These are phyloP conservation scores for Cytospora leucostoma DNA, from an alignment of 2,329 filamentous ascomycete species.

Conservation along the genomic window DNA sequence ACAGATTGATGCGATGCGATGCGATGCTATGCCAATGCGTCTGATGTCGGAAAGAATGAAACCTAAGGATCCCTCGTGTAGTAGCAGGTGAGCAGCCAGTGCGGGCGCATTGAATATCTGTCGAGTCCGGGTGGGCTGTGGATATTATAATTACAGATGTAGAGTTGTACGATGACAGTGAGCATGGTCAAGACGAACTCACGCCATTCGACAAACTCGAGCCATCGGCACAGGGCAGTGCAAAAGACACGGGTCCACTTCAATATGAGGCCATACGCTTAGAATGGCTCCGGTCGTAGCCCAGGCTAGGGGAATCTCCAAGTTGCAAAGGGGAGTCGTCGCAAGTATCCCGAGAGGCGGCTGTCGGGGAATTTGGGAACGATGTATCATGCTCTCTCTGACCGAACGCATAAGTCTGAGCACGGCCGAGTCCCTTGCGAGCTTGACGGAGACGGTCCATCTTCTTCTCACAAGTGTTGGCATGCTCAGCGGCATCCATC, in stretches of 20 bases:
- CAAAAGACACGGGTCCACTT: conserved; percentile 29
- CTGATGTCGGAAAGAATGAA: conserved; percentile 33
- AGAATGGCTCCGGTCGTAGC: conserved; percentile 53
- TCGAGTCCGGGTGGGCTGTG: conserved; percentile 22
- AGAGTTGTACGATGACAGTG: conserved; percentile 17
- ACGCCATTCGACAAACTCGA: neutral
- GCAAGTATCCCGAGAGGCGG: conserved; percentile 46
- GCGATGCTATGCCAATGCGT: conserved; percentile 36
- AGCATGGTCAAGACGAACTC: conserved; percentile 10
- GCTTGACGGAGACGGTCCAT: conserved; percentile 88
- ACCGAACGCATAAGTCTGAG: conserved; percentile 94
- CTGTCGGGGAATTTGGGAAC: conserved; percentile 62
- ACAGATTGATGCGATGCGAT: conserved; percentile 31
- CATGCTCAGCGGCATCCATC: conserved; percentile 92
- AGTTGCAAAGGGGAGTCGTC: conserved; percentile 48
- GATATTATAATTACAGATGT: conserved; percentile 27
- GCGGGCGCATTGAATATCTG: conserved; percentile 15
- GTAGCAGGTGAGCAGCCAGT: conserved; percentile 18
- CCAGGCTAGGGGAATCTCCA: conserved; percentile 44
- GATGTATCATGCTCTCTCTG: conserved; percentile 55
- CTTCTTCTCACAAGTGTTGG: conserved; percentile 89
- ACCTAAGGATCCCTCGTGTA: conserved; percentile 23
- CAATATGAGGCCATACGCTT: conserved; percentile 68
- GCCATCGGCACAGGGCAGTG: conserved; percentile 13
- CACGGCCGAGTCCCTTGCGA: conserved; percentile 79